Evolutionary conservation across 202 grass and related monocot species (phyloP).

Genomic region (Zoysia matrella): DNA sequence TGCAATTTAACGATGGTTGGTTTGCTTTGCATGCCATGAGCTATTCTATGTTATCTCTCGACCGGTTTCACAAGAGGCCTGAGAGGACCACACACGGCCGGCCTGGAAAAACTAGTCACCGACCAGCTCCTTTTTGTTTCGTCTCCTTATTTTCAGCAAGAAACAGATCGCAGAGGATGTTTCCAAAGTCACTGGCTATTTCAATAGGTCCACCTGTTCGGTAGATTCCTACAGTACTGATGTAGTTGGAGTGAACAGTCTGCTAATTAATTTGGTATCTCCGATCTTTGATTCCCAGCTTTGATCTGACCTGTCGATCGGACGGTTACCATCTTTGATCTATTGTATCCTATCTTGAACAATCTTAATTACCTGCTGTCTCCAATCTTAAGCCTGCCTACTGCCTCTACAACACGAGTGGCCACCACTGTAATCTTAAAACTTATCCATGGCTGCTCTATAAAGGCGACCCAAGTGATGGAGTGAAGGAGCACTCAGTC

Average conservation of each 20-base stretch:
- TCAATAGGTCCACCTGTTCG: constrained; percentile 20
- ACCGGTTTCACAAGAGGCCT: neutral
- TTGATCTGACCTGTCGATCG: neutral
- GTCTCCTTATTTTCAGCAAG: constrained; percentile 17
- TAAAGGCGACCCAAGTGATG: constrained; percentile 40
- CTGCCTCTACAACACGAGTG: neutral
- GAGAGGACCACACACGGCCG: constrained; percentile 41
- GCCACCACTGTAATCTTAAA: constrained; percentile 20
- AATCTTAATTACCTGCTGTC: neutral
- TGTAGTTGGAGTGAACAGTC: constrained; percentile 15
- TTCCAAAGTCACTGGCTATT: constrained; percentile 15
- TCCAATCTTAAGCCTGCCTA: constrained; percentile 1
- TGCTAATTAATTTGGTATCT: neutral
- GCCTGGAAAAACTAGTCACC: constrained; percentile 40
- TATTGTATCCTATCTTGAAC: constrained; percentile 7
- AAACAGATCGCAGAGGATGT: constrained; percentile 1
- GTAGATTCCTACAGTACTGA: constrained; percentile 25
- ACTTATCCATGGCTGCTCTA: constrained; percentile 30
- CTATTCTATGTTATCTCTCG: constrained; percentile 48
- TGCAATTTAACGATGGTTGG: constrained; percentile 48
- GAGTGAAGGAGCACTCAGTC: constrained; percentile 37
- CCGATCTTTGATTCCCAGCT: neutral
- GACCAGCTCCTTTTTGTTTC: constrained; percentile 22
- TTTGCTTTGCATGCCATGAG: constrained; percentile 7
- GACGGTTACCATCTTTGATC: constrained; percentile 16